Conservation (phyloP, 1,284 basidiomycete genomes). For the Sporisorium graminicola region DNA sequence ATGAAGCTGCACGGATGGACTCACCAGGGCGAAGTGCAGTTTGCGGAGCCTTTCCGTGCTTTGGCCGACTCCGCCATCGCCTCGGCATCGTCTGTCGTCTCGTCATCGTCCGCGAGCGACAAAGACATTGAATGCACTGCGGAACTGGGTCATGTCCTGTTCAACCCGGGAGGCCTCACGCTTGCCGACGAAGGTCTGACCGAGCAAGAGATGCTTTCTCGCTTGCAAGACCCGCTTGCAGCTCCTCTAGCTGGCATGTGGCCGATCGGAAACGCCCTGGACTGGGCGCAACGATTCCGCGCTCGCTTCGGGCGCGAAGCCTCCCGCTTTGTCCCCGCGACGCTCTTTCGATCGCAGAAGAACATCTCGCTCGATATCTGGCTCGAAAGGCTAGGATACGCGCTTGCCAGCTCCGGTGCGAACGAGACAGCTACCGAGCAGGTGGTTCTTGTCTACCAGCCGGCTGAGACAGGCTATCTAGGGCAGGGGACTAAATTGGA, state of each 20-base stretch:
- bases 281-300: slow-evolving; percentile 38
- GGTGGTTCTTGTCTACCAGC: slow-evolving; percentile 29
- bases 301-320: slow-evolving; percentile 30
- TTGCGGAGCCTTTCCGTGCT: slow-evolving; percentile 26
- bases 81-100: background rate
- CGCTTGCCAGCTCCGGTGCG: background rate
- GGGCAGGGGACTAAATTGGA: slow-evolving; percentile 20
- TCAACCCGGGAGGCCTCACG: slow-evolving; percentile 20
- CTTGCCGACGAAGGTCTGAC: slow-evolving; percentile 31
- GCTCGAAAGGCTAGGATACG: slow-evolving; percentile 36
- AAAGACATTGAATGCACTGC: slow-evolving; percentile 27
- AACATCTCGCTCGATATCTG: slow-evolving; percentile 32
- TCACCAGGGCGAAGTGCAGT: slow-evolving; percentile 7
- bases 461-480: slow-evolving; percentile 2
- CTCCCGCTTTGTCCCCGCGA: slow-evolving; percentile 37
- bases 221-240: slow-evolving; percentile 37
- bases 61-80: slow-evolving; percentile 6
- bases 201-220: slow-evolving; percentile 25
- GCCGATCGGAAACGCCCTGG: slow-evolving; percentile 25
- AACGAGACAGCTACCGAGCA: slow-evolving; percentile 1
- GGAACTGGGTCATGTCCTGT: slow-evolving; percentile 38
- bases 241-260: slow-evolving; percentile 38
- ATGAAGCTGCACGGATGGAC: slow-evolving; percentile 35
- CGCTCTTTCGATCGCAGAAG: slow-evolving; percentile 45
- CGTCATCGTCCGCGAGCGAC: background rate